These are phyloP conservation scores for Volvariella surrecta DNA, from an alignment of 1,284 basidiomycete genomes.

Conservation along the genomic window DNA sequence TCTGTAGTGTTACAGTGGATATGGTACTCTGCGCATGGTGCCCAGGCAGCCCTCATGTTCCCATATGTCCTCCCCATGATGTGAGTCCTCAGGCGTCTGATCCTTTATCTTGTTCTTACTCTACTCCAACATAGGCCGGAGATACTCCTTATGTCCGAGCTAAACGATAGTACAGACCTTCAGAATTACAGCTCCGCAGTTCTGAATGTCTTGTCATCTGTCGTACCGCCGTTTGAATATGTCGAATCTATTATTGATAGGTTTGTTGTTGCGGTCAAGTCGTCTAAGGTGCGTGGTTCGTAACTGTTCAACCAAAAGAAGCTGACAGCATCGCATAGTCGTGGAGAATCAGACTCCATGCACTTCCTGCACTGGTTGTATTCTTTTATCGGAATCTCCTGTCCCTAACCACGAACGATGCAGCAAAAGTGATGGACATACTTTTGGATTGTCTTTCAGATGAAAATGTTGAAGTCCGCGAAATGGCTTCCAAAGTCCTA, in stretches of 20 bases:
- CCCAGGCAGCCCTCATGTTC: slow-evolving; percentile 61
- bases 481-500: slow-evolving; percentile 88
- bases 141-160: slow-evolving; percentile 72
- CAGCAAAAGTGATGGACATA: slow-evolving; percentile 70
- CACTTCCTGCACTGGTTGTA: slow-evolving; percentile 65
- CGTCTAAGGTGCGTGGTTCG: slow-evolving; percentile 44
- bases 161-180: slow-evolving; percentile 69
- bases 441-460: slow-evolving; percentile 80
- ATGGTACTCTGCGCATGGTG: slow-evolving; percentile 64
- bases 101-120: slow-evolving; percentile 6
- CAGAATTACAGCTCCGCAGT: slow-evolving; percentile 68
- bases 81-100: slow-evolving; percentile 52
- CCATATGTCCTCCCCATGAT: slow-evolving; percentile 72
- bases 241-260: slow-evolving; percentile 50
- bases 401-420: slow-evolving; percentile 58
- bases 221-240: slow-evolving; percentile 55
- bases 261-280: slow-evolving; percentile 60
- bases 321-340: slow-evolving; percentile 37
- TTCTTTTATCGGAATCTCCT: slow-evolving; percentile 86
- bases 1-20: slow-evolving; percentile 67
- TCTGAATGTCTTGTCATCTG: slow-evolving; percentile 66
- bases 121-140: slow-evolving; percentile 44
- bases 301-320: slow-evolving; percentile 3
- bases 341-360: slow-evolving; percentile 72
- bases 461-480: slow-evolving; percentile 90